Evolutionary conservation across 345 rosid species (phyloP).

Genomic region (Sonneratia alba): DNA sequence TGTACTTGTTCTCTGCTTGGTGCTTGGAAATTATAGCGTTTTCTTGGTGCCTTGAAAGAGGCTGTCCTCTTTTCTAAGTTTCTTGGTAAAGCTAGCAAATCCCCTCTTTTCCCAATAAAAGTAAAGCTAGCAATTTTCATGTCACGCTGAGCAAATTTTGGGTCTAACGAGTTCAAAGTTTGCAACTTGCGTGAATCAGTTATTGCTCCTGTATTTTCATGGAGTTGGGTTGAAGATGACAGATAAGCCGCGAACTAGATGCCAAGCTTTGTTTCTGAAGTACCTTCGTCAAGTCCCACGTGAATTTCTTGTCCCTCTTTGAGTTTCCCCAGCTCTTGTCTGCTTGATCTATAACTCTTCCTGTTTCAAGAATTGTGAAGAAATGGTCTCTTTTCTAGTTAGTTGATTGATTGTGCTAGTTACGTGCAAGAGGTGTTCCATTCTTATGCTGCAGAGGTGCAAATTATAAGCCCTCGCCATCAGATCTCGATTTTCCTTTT

Average conservation of each 20-base stretch:
- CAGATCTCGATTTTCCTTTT: neutral
- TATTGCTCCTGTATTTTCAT: neutral
- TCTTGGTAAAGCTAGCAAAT: neutral
- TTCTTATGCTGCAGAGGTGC: neutral
- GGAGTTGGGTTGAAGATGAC: constrained; percentile 7
- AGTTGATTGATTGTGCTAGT: too few species aligned
- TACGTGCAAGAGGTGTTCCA: neutral
- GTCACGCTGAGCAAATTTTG: neutral
- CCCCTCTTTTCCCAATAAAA: too few species aligned
- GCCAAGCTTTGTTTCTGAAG: constrained; percentile 10
- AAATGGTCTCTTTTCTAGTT: neutral
- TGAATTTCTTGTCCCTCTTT: neutral
- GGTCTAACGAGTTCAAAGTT: neutral
- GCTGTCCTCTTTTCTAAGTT: neutral
- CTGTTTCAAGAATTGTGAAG: neutral
- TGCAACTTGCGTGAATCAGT: neutral
- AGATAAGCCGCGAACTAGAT: constrained; percentile 6
- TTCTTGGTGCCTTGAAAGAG: neutral
- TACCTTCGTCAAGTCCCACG: constrained; percentile 3
- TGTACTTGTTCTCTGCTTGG: neutral
- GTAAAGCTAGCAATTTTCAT: neutral
- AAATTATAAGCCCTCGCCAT: neutral
- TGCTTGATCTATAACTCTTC: neutral
- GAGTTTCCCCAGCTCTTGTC: neutral
- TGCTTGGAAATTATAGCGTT: neutral